phyloP scores from a whole-genome alignment of 495 filamentous ascomycete genomes.

The Oleoguttula mirabilis region DNA sequence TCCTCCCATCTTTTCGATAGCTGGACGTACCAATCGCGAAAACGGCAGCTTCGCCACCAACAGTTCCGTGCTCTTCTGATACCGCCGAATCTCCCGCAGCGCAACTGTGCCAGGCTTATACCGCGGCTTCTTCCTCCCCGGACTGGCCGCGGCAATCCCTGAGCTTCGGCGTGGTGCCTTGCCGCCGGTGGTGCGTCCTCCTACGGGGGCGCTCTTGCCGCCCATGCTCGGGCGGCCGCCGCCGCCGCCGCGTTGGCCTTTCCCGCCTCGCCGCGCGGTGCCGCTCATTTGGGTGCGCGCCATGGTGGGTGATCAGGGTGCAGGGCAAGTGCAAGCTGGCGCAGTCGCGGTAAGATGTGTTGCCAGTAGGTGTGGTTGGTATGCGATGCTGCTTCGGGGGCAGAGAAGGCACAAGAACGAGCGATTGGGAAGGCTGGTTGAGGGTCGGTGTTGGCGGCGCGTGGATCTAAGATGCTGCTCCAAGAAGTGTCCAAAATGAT shows the following conservation, averaged over 20 bases:
- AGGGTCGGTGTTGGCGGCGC: too few relatives aligned
- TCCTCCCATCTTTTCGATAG: neutral
- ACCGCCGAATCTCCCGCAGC: slow-evolving; percentile 71
- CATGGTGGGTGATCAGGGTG: too few relatives aligned
- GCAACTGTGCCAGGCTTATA: slow-evolving; percentile 80
- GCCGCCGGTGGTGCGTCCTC: slow-evolving; percentile 1
- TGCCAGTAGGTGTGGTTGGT: too few relatives aligned
- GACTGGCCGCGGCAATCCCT: slow-evolving; percentile 51
- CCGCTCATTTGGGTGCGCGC: slow-evolving; percentile 6
- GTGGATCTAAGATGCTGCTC: too few relatives aligned
- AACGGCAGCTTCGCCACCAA: slow-evolving; percentile 75
- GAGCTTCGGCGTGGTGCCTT: slow-evolving; percentile 32
- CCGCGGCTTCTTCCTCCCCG: slow-evolving; percentile 43
- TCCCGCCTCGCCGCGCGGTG: neutral
- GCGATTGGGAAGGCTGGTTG: too few relatives aligned
- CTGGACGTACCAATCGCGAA: slow-evolving; percentile 53
- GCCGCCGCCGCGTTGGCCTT: too few relatives aligned
- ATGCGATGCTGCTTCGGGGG: too few relatives aligned
- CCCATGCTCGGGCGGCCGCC: slow-evolving; percentile 11
- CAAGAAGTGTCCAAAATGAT: too few relatives aligned
- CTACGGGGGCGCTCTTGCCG: slow-evolving; percentile 9
- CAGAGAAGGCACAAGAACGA: too few relatives aligned
- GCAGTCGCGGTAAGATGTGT: too few relatives aligned
- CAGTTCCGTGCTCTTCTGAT: slow-evolving; percentile 73
- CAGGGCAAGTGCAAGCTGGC: too few relatives aligned